A percentile compares a stretch with the other conserved stretches of the same genome.
phyloP scores from a whole-genome alignment of 2,329 filamentous ascomycete genomes.

The Knufia petricola region DNA sequence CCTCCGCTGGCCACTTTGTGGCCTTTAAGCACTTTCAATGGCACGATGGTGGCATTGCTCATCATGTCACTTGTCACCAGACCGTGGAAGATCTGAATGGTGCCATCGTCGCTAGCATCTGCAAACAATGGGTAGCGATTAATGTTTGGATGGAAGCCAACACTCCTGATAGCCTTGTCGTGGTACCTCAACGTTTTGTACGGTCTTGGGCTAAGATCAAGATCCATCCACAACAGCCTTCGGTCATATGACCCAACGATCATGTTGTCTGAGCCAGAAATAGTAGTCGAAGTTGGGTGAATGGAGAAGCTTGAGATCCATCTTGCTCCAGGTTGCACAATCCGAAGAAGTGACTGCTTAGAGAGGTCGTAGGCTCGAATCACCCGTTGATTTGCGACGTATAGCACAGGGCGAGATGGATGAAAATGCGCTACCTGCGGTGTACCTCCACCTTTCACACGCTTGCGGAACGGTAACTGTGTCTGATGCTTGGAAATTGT shows the following conservation, averaged over 20 bases:
- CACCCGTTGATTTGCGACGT: slow-evolving; percentile 87
- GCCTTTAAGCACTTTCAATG: slow-evolving; percentile 83
- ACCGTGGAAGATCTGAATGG: slow-evolving; percentile 90
- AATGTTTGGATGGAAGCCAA: slow-evolving; percentile 68
- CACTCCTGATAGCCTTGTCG: slow-evolving; percentile 77
- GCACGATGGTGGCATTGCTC: slow-evolving; percentile 93
- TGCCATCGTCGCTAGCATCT: slow-evolving; percentile 89
- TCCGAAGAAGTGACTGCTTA: slow-evolving; percentile 82
- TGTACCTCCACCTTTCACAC: slow-evolving; percentile 59
- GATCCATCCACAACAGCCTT: slow-evolving; percentile 89
- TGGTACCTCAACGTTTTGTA: slow-evolving; percentile 98
- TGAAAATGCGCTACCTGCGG: slow-evolving; percentile 91
- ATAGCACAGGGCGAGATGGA: slow-evolving; percentile 83
- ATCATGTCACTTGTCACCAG: slow-evolving; percentile 91
- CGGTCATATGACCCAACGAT: slow-evolving; percentile 93
- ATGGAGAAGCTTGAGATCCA: slow-evolving; percentile 94
- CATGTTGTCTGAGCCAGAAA: slow-evolving; percentile 84
- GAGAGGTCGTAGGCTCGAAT: slow-evolving; percentile 92
- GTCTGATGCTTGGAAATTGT: slow-evolving; percentile 90
- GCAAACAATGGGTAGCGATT: slow-evolving; percentile 76
- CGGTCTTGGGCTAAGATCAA: slow-evolving; percentile 79
- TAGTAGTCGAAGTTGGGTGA: slow-evolving; percentile 74
- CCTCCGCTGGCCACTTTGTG: slow-evolving; percentile 71
- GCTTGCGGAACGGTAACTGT: slow-evolving; percentile 79
- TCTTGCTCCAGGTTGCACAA: slow-evolving; percentile 82